Evolutionary conservation across 2,329 filamentous ascomycete genomes (phyloP), one percentile per base, ranked within the genome.

Genomic region (Ramichloridium luteum): DNA sequence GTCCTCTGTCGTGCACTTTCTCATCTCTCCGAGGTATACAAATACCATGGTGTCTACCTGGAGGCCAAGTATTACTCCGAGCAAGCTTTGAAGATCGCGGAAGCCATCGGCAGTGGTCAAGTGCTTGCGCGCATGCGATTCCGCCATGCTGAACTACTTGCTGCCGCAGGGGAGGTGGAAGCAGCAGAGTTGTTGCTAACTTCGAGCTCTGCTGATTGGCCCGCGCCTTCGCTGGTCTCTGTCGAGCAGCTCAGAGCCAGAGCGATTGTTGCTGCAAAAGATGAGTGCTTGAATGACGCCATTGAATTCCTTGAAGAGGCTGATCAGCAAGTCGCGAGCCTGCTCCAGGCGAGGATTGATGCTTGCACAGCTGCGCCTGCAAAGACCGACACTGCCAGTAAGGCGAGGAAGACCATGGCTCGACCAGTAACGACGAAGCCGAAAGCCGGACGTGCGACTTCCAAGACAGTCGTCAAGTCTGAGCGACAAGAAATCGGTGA

Each of bases 1-100:
- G 74, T 78, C 1, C 67, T 94, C 13, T 77, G 85, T 45, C 69
- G 72, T 16, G 74, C 76, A 34, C 62, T 93, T 10, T 58, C 77
- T 37, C 77, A 85, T 36, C 69, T 93, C 3, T 84, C 84, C 1
- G 69, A 70, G 3, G 64, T 93, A 1, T 93, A 86, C 45, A 74
- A 80, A 1, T 79, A 93, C 42, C 72, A 90, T 40, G 90, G 90
- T 16, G 71, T 93, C 58, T 83, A 85, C 41, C 77, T 83, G 38
- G 88, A 96, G 53, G 88, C 88, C 2, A 61, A 88, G 1, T 90
- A 86, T 52, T 92, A 93, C 45, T 77, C 80, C 2, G 80, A 94
- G 44, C 80, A 90, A 46, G 85, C 85, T 0, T 65, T 79, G 32
- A 83, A 80, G 47, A 71, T 93, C 37, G 82, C 82, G 13, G 67